These are phyloP conservation scores for Globisporangium cederbergense DNA, from an alignment of 352 stramenopile species.

Conservation along the genomic window DNA sequence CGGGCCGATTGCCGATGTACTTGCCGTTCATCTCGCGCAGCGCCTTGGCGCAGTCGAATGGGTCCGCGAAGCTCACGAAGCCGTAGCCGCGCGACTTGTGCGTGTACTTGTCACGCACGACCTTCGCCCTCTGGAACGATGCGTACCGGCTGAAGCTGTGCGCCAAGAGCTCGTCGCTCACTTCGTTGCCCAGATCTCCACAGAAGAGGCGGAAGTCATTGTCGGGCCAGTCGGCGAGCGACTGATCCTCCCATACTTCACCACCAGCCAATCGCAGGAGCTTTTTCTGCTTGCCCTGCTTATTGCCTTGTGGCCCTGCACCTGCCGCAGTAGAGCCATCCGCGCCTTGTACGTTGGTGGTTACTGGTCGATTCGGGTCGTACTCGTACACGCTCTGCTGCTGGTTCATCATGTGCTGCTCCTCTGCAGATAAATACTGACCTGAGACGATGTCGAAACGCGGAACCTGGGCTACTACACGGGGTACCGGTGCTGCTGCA, in stretches of 20 bases:
- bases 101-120: slow-evolving; percentile 82
- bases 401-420: slow-evolving; percentile 78
- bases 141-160: slow-evolving; percentile 74
- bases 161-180: slow-evolving; percentile 84
- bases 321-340: background rate
- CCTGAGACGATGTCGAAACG: slow-evolving; percentile 73
- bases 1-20: slow-evolving; percentile 93
- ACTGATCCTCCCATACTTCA: slow-evolving; percentile 91
- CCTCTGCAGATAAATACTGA: slow-evolving; percentile 51
- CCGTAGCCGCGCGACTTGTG: slow-evolving; percentile 93
- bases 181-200: slow-evolving; percentile 92
- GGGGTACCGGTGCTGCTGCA: background rate
- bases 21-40: slow-evolving; percentile 96
- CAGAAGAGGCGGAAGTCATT: slow-evolving; percentile 97
- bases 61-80: slow-evolving; percentile 93
- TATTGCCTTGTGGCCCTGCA: background rate
- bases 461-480: slow-evolving; percentile 26
- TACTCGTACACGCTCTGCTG: slow-evolving; percentile 87
- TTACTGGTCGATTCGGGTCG: slow-evolving; percentile 49
- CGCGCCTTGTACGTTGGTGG: background rate
- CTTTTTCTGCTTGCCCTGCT: slow-evolving; percentile 36
- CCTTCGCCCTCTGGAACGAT: slow-evolving; percentile 76
- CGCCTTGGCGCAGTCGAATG: slow-evolving; percentile 92
- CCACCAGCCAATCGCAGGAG: slow-evolving; percentile 72
- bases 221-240: slow-evolving; percentile 92